Base-by-base conservation (phyloP, 805 yeast genomes). In the Lipomyces sp. region DNA sequence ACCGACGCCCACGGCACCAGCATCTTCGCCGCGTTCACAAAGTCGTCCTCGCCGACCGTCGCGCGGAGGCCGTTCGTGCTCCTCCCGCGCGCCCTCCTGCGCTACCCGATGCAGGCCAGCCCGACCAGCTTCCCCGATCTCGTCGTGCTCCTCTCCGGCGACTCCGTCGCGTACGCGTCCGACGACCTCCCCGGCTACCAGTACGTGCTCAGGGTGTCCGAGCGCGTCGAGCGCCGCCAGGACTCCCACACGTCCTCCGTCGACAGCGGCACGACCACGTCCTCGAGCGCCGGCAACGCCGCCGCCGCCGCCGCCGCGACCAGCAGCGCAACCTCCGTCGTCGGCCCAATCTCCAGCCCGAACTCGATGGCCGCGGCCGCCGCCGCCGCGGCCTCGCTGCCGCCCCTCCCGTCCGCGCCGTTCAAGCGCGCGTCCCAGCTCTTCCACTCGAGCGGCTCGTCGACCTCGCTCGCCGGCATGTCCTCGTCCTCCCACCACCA, bases 121-220 rank as follows among this genome's bases (percentile, higher is more conserved):
- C 29, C 52, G 2, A 34, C 29, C 23, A 7, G 48, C 2, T 7
- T 48, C 13, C 59, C 59, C 2, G 56, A 51, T 8, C 38, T 18
- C 2, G 44, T 45, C 23, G 35, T 55, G 10, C 22, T 32, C 11
- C 47, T 55, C 18, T 26, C 43, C 11, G 31, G 39, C 10, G 58
- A 45, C 14, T 35, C 59, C 4, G 59, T 50, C 31, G 59, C 59
- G 14, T 44, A 53, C 24, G 59, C 59, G 14, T 53, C 58, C 7
- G 59, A 55, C 39, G 59, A 55, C 36, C 40, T 55, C 38, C 36
- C 41, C 2, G 59, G 55, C n/a, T 45, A 41, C n/a, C 57, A 47
- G 35, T 55, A 43, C 19, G 59, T 55, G 6, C 40, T 55, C 24
- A 34, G 49, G 3, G 48, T 55, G 18, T 46, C 49, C 22, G 57